Conservation (phyloP, 495 filamentous ascomycete species). For the Alectoria sarmentosa region DNA sequence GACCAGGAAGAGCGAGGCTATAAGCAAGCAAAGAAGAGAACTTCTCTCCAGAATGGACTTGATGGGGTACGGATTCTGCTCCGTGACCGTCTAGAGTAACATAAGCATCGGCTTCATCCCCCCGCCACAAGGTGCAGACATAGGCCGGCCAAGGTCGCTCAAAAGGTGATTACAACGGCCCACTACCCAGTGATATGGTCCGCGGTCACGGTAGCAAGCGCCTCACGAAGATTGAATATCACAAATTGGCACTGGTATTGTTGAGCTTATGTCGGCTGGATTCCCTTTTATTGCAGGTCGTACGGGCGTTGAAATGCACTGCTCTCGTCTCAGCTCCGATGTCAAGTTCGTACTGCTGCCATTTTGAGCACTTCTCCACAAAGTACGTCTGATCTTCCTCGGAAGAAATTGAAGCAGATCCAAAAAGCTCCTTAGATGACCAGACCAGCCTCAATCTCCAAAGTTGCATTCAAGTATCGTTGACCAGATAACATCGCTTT, state of each 20-base stretch:
- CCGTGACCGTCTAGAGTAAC: background rate
- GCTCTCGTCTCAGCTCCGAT: background rate
- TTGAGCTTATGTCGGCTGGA: background rate
- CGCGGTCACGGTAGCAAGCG: background rate
- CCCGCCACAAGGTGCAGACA: background rate
- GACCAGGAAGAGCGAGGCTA: background rate
- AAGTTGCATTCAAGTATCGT: background rate
- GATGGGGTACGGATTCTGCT: background rate
- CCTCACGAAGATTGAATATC: background rate
- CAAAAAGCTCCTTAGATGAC: background rate
- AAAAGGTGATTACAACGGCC: background rate
- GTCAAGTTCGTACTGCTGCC: background rate
- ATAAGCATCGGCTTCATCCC: background rate
- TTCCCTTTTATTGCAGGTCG: background rate
- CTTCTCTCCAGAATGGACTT: background rate
- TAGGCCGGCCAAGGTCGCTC: background rate
- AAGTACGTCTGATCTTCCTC: background rate
- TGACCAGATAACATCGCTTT: background rate
- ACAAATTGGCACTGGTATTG: background rate
- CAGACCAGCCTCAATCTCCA: background rate
- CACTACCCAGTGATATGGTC: background rate
- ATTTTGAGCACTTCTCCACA: background rate
- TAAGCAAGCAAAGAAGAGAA: background rate
- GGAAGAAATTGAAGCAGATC: background rate
- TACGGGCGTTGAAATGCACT: background rate